Evolutionary conservation across 1,139 yeast species (phyloP).

Genomic region (Geotrichum fermentans): DNA sequence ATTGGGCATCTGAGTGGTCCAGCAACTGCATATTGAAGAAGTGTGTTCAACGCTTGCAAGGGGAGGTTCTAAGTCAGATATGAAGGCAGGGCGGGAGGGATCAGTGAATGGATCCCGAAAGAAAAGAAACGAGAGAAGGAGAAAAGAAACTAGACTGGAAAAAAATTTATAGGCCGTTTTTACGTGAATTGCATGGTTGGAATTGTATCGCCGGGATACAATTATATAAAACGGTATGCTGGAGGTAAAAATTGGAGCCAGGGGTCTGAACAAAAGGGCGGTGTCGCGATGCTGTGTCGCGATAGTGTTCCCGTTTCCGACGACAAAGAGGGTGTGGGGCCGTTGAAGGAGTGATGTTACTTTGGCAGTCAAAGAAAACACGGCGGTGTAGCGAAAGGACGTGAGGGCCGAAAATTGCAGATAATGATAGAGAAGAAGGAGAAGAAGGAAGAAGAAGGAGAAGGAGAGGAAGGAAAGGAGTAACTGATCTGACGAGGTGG

Average conservation of each 20-base stretch:
- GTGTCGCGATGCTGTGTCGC: not conserved
- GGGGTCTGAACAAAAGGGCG: not conserved
- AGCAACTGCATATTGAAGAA: not conserved
- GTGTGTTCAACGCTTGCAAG: not conserved
- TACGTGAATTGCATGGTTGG: constrained; percentile 1
- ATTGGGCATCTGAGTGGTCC: constrained; percentile 6
- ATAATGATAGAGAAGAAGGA: not conserved
- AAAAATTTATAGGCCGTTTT: too few species aligned
- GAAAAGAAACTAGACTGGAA: not conserved
- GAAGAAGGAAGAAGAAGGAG: too few species aligned
- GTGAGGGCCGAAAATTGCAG: too few species aligned
- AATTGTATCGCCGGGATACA: constrained; percentile 1
- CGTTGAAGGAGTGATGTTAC: not conserved
- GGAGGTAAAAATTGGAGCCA: not conserved
- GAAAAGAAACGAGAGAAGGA: not conserved
- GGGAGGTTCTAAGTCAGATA: not conserved
- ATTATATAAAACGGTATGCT: not conserved
- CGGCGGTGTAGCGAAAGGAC: not conserved
- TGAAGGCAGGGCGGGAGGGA: too few species aligned
- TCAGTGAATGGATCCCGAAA: not conserved
- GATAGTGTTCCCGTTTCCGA: too few species aligned
- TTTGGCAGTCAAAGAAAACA: constrained; percentile 12
- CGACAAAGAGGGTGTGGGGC: not conserved
- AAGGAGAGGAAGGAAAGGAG: not conserved
- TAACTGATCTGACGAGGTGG: not conserved